Conservation (phyloP, 441 rosid genomes). For the Adansonia rubrostipa region DNA sequence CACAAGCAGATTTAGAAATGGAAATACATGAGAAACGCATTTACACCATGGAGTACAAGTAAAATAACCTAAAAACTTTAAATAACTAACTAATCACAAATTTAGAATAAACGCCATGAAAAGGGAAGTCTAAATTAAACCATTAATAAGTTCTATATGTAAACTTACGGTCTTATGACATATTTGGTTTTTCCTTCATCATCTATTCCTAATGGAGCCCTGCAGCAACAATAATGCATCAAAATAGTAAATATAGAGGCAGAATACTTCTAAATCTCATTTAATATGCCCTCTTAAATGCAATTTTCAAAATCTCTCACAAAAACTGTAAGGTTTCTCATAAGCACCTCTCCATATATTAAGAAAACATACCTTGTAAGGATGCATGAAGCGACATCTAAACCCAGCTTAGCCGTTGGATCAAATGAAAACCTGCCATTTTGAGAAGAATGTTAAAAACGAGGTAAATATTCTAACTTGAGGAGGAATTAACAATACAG, state of each 20-base stretch:
- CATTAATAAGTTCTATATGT: constrained; percentile 28
- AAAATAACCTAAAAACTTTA: neutral
- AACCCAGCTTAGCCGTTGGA: constrained; percentile 77
- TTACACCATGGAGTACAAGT: constrained; percentile 4
- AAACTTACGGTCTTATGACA: constrained; percentile 88
- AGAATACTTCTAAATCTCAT: constrained; percentile 6
- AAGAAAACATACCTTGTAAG: constrained; percentile 67
- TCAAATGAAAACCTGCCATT: constrained; percentile 86
- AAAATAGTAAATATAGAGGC: constrained; percentile 25
- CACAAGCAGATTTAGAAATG: neutral
- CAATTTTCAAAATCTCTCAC: constrained; percentile 17
- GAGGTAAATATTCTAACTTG: neutral
- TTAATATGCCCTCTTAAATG: constrained; percentile 6
- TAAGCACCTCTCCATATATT: neutral
- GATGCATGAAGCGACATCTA: constrained; percentile 89
- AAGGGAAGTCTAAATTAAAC: constrained; percentile 15
- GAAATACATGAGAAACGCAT: neutral
- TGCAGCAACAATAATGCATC: constrained; percentile 42
- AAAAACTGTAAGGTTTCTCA: neutral
- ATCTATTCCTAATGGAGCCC: constrained; percentile 84
- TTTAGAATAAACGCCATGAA: neutral
- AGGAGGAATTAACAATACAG: constrained; percentile 5
- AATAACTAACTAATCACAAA: constrained; percentile 8
- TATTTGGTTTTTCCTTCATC: constrained; percentile 92
- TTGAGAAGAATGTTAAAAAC: constrained; percentile 25